A percentile compares a stretch with the other conserved stretches of the same genome.
phyloP scores from a whole-genome alignment of 257 asterid genomes.

The Solanum chiquidenum region DNA sequence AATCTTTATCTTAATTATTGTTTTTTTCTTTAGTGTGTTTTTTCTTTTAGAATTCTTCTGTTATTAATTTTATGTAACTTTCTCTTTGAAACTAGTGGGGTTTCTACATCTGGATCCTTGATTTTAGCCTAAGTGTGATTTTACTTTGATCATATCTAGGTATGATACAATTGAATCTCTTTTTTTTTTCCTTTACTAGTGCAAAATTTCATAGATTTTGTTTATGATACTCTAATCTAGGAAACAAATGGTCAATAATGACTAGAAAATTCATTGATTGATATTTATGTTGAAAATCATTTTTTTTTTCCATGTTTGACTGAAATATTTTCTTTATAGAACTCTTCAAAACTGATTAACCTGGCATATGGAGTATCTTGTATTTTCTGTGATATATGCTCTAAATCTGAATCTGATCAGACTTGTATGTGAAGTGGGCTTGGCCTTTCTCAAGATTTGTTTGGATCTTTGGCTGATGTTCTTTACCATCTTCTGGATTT shows the following conservation, averaged over 20 bases:
- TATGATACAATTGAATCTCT: neutral
- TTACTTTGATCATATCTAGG: neutral
- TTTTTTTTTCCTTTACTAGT: neutral
- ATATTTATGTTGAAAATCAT: neutral
- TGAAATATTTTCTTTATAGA: neutral
- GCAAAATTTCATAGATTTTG: neutral
- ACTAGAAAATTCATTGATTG: neutral
- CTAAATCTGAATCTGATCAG: neutral
- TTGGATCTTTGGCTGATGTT: slow-evolving; percentile 8
- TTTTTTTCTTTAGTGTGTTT: neutral
- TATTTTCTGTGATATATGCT: neutral
- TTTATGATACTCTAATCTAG: neutral
- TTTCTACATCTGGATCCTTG: neutral
- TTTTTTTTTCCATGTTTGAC: neutral
- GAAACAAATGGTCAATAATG: neutral
- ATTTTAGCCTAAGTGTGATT: neutral
- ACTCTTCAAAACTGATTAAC: neutral
- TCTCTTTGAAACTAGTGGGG: neutral
- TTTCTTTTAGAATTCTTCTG: slow-evolving; percentile 5
- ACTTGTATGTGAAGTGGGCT: neutral
- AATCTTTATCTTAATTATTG: neutral
- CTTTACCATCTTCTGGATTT: slow-evolving; percentile 1
- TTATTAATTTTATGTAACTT: neutral
- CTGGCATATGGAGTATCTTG: neutral
- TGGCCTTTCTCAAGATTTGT: neutral